Base-by-base conservation (phyloP, 345 rosid species). In the Reutealis trisperma region DNA sequence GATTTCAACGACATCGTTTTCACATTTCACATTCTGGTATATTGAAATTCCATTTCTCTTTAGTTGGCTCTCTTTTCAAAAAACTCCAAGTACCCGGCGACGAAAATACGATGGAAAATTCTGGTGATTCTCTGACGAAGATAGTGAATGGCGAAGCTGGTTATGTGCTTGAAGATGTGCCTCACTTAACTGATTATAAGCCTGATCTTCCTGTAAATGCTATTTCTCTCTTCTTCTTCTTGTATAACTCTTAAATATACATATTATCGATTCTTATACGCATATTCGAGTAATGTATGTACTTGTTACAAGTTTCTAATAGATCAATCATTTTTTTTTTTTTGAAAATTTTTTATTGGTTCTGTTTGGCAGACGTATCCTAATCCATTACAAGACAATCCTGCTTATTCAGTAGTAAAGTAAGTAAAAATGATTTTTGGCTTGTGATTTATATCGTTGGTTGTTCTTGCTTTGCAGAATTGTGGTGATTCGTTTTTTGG, bases 141-240 rank as follows among this genome's bases (percentile, higher is more conserved):
- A 13, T 83, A 72, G 85, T 85, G 51, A 47, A 81, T 41, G 94
- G 93, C 34, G 76, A 75, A 18, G 88, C 80, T 60, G 96, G 98
- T 61, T 93, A 86, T 67, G 85, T 90, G 1, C 94, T 93, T 77
- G 91, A 93, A 85, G 94, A 91, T 76, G 90, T 93, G 72, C 96
- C 94, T 85, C 97, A 93, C 62, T 67, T 91, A 47, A 78, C 81
- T 66, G 96, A 94, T 86, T 94, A 89, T 87, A 78, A 92, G 84
- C 79, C 83, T 59, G 78, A 85, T 86, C 92, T 94, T 78, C 82
- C 87, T 6, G 98, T 92, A 85, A 30, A 58, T 14, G 27, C 22
- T 27, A 49, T 15, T 64, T 70, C 59, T 44, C 71, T 63, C 19
- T 47, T 37, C 32, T 59, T 54, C 59, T 54, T 65, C 59, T 0